Percentiles rank a stretch among this genome's conserved stretches.
Evolutionary conservation across 352 stramenopile genomes (phyloP).

Genomic region (Aphanomyces cochlioides): DNA sequence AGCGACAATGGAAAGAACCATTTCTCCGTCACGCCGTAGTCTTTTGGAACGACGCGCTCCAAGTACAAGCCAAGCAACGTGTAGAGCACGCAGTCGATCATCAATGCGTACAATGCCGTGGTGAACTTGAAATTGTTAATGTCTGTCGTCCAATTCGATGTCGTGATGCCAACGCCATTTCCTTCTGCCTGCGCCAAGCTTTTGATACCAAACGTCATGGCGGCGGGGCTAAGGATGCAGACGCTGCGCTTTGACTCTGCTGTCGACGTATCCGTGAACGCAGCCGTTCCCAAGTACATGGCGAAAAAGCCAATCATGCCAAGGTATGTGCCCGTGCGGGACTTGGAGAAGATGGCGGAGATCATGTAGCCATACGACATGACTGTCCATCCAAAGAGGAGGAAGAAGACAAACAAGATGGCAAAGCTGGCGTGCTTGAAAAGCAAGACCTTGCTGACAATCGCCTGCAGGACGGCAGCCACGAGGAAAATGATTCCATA

Average conservation of each 20-base stretch:
- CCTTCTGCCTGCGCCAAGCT: constrained; percentile 63
- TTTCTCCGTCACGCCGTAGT: constrained; percentile 84
- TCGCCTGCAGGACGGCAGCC: constrained; percentile 36
- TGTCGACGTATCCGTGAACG: constrained; percentile 56
- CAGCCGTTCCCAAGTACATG: constrained; percentile 72
- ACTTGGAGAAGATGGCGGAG: constrained; percentile 56
- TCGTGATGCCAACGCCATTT: constrained; percentile 42
- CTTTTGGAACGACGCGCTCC: constrained; percentile 88
- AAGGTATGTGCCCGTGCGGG: constrained; percentile 55
- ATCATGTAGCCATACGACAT: constrained; percentile 77
- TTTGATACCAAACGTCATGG: constrained; percentile 62
- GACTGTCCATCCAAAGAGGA: constrained; percentile 47
- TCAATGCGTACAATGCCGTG: constrained; percentile 72
- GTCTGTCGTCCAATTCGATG: constrained; percentile 39
- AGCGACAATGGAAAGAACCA: constrained; percentile 88
- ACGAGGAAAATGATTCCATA: constrained; percentile 41
- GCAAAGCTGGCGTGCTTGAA: background rate
- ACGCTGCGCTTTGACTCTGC: constrained; percentile 37
- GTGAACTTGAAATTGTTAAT: constrained; percentile 53
- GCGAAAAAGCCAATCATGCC: constrained; percentile 76
- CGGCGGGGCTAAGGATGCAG: constrained; percentile 65
- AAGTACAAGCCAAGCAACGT: constrained; percentile 84
- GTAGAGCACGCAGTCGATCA: constrained; percentile 89
- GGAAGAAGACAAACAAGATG: constrained; percentile 48
- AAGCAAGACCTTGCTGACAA: constrained; percentile 10